These are phyloP conservation scores for Aspergillus carbonarius DNA, from an alignment of 2,329 filamentous ascomycete genomes.

Conservation along the genomic window DNA sequence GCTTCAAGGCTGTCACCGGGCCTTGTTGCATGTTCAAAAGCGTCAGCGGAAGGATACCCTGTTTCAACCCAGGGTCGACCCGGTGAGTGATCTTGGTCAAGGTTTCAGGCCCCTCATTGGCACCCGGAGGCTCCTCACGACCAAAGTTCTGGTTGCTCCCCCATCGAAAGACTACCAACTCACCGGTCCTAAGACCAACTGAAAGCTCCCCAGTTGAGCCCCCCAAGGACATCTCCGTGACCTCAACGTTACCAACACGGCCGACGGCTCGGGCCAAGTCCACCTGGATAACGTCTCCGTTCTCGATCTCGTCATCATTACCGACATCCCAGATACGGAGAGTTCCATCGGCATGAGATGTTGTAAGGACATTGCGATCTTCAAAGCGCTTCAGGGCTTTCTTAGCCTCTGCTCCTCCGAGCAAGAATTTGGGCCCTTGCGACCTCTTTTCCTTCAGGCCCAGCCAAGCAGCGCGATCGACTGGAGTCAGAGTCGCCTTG, in stretches of 20 bases:
- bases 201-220: constrained; percentile 80
- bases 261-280: constrained; percentile 81
- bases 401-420: constrained; percentile 72
- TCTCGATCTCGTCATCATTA: constrained; percentile 90
- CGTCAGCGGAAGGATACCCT: constrained; percentile 76
- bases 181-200: constrained; percentile 77
- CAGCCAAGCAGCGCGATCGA: constrained; percentile 81
- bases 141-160: constrained; percentile 74
- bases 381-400: constrained; percentile 75
- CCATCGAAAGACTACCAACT: constrained; percentile 85
- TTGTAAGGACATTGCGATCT: constrained; percentile 78
- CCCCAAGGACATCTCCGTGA: constrained; percentile 77
- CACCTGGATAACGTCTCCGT: constrained; percentile 74
- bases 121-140: constrained; percentile 55
- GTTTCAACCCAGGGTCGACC: constrained; percentile 70
- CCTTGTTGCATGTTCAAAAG: constrained; percentile 83
- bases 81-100: constrained; percentile 73
- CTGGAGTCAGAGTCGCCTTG: constrained; percentile 66
- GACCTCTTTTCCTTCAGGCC: constrained; percentile 82
- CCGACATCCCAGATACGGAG: constrained; percentile 92
- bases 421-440: constrained; percentile 73
- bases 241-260: constrained; percentile 72
- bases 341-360: constrained; percentile 85
- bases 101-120: constrained; percentile 63
- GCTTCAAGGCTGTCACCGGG: constrained; percentile 72